Conservation (phyloP, 352 stramenopile species). For the Pythium volutum region DNA sequence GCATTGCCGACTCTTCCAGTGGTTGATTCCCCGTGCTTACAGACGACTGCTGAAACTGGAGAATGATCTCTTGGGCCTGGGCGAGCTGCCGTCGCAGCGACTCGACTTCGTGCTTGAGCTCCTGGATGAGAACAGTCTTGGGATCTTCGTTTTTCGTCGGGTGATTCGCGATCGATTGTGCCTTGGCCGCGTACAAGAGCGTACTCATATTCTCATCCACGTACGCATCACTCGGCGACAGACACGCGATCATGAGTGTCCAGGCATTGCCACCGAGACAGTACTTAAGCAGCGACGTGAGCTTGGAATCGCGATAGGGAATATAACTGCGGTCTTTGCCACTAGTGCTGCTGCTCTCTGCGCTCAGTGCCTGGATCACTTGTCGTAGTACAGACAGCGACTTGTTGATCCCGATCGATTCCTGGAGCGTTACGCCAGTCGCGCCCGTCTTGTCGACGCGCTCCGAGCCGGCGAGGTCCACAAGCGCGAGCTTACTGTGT, state of each 20-base stretch:
- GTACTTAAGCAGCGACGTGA: slow-evolving; percentile 61
- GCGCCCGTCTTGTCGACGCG: slow-evolving; percentile 56
- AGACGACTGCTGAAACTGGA: slow-evolving; percentile 32
- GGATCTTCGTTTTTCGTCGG: slow-evolving; percentile 47
- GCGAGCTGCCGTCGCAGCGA: slow-evolving; percentile 29
- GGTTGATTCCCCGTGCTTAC: background rate
- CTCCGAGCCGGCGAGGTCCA: slow-evolving; percentile 65
- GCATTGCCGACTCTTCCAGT: background rate
- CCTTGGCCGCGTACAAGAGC: slow-evolving; percentile 54
- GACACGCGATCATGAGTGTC: slow-evolving; percentile 66
- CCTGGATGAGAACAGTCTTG: slow-evolving; percentile 45
- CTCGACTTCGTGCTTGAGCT: slow-evolving; percentile 35
- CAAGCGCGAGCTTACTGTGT: slow-evolving; percentile 51
- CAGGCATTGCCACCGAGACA: slow-evolving; percentile 56
- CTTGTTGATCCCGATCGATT: slow-evolving; percentile 66
- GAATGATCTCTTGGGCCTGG: slow-evolving; percentile 40
- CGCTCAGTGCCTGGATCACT: slow-evolving; percentile 53
- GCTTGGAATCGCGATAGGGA: slow-evolving; percentile 63
- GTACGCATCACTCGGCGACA: slow-evolving; percentile 51
- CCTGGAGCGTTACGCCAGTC: slow-evolving; percentile 46
- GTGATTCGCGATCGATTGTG: slow-evolving; percentile 52
- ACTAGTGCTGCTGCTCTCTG: slow-evolving; percentile 26
- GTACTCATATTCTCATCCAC: slow-evolving; percentile 67
- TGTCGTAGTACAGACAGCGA: slow-evolving; percentile 58
- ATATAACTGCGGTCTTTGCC: slow-evolving; percentile 34